Evolutionary conservation across 1,139 yeast genomes (phyloP), one percentile per base, ranked within the genome.

Genomic region (Magnusiomyces sp.): DNA sequence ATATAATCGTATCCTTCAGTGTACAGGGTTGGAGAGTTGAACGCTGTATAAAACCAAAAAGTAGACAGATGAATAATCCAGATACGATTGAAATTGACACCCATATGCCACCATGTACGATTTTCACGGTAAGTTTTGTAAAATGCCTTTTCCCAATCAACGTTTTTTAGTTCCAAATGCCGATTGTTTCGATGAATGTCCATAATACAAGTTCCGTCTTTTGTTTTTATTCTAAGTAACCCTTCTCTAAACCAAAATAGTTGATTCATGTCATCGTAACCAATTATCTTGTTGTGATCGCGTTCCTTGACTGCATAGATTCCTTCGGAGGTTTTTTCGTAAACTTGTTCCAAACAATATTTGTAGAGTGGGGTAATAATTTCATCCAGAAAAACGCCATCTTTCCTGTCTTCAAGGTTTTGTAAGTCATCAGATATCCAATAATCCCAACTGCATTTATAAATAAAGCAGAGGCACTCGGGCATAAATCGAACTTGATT

Each of bases 191-290:
- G 62, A 0, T 75, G 71, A 6, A 75, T 55, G 46, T 73, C 76
- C 42, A 79, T 69, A 7, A 84, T 62, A 45, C 70, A 62, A 1
- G 45, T 36, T 19, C 65, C 62, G 44, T 76, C 72, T 2, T 59
- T 57, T 9, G 80, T 60, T 13, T 60, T 64, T 11, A 88, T 68
- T 44, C 74, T 69, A 46, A 72, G 69, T 11, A 88, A 65, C 0
- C 88, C 87, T 50, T 78, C 75, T 0, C 78, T 75, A 56, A 80
- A 80, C 96, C 96, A 88, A 61, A 88, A 88, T 20, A 83, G 71
- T 61, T 84, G 95, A 63, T 88, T 88, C 48, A 86, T 73, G 62
- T 88, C 96, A 64, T 88, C 96, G 61, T 88, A 88, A 0, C 96
- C 95, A 54, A 88, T 80, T 2, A 81, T 75, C 39, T 74, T 70